Conservation (phyloP, 345 rosid species). For the Brassica cretica region DNA sequence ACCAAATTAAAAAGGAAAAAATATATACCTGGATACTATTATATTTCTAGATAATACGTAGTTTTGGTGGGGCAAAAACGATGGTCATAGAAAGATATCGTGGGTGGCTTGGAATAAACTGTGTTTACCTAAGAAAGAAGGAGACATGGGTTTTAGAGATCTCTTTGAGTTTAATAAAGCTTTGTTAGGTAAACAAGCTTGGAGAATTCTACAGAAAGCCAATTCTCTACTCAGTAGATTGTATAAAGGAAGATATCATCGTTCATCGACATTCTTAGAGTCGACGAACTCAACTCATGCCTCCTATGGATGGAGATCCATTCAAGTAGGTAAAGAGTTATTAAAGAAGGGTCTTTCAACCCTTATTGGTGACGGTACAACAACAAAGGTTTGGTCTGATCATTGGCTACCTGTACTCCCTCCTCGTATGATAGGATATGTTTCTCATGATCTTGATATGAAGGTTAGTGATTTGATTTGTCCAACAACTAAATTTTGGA, state of each 20-base stretch:
- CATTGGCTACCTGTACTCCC: no score
- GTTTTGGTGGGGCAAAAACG: not conserved
- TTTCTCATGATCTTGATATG: not conserved
- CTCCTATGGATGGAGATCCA: no score
- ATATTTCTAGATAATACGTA: not conserved
- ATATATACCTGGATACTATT: not conserved
- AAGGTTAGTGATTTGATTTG: not conserved
- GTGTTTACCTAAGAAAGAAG: not conserved
- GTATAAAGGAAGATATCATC: not conserved
- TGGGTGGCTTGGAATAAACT: not conserved
- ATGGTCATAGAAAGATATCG: not conserved
- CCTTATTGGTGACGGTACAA: not conserved
- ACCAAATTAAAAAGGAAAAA: not conserved
- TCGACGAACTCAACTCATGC: no score
- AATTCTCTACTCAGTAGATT: not conserved
- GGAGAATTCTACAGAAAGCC: not conserved
- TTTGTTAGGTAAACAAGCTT: not conserved
- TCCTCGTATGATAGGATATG: no score
- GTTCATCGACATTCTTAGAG: no score
- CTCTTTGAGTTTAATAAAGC: not conserved
- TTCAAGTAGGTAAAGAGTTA: not conserved
- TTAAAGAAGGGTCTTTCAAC: not conserved
- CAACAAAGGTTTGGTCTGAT: not conserved
- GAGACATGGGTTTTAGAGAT: not conserved
- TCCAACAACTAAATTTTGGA: no score